Conservation (phyloP, 2,329 filamentous ascomycete species). For the Sporothrix luriei region DNA sequence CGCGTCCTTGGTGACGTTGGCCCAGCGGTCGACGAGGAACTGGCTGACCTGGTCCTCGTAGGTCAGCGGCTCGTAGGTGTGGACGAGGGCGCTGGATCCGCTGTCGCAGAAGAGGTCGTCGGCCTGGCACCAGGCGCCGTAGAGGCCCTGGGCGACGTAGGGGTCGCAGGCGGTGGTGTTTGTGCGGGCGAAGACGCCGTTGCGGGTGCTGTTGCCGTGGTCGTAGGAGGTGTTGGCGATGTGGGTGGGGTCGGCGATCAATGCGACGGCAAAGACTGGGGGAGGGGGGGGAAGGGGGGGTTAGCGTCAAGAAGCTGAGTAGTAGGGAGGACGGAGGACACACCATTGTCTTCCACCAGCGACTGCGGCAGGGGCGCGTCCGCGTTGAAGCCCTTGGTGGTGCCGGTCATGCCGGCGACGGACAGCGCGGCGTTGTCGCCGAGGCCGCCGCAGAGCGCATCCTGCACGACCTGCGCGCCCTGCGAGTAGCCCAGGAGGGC, state of each 20-base stretch:
- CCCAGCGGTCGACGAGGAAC: background rate
- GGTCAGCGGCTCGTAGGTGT: background rate
- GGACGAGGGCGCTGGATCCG: background rate
- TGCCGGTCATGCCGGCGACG: background rate
- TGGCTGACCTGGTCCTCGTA: background rate
- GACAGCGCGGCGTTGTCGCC: background rate
- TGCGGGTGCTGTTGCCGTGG: constrained; percentile 20
- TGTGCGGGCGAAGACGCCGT: constrained; percentile 18
- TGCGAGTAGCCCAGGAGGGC: constrained; percentile 24
- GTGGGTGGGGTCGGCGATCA: constrained; percentile 16
- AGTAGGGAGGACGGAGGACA: too few species aligned
- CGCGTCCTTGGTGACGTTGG: background rate
- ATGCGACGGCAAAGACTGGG: background rate
- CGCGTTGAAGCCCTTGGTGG: background rate
- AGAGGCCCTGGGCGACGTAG: background rate
- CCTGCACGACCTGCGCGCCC: constrained; percentile 18
- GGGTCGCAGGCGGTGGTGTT: constrained; percentile 23
- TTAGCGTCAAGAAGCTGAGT: too few species aligned
- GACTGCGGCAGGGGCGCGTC: background rate
- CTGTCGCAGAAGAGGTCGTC: constrained; percentile 24
- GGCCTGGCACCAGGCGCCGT: constrained; percentile 22
- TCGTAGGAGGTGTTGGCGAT: constrained; percentile 18
- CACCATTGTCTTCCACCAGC: background rate
- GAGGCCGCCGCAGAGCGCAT: constrained; percentile 17
- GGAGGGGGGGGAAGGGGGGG: too few species aligned